Evolutionary conservation across 2,329 filamentous ascomycete species (phyloP).

Genomic region (Lachnellula subtilissima): DNA sequence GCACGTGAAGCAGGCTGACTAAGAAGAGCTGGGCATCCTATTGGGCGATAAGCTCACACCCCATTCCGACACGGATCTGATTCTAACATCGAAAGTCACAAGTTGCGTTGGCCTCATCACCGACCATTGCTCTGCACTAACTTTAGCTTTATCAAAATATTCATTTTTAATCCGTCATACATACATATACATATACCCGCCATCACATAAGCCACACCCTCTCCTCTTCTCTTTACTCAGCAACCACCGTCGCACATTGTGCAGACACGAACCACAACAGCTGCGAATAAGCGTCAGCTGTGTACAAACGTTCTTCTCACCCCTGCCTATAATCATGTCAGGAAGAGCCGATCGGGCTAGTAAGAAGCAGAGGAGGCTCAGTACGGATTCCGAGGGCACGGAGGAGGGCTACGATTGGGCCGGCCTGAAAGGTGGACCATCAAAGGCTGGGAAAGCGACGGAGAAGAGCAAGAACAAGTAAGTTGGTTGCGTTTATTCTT

Average conservation of each 20-base stretch:
- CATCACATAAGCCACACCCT: neutral
- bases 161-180: no score
- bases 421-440: conserved; percentile 5
- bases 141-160: no score
- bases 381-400: conserved; percentile 29
- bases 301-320: neutral
- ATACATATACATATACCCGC: no score
- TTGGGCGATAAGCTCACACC: no score
- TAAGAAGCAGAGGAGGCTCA: conserved; percentile 26
- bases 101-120: no score
- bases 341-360: conserved; percentile 22
- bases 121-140: no score
- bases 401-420: conserved; percentile 24
- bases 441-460: conserved; percentile 8
- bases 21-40: no score
- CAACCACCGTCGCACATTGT: neutral
- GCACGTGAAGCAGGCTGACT: no score
- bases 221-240: neutral
- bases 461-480: conserved; percentile 2
- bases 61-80: no score
- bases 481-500: neutral
- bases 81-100: no score
- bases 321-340: conserved; percentile 17
- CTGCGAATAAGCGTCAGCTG: conserved; percentile 7
- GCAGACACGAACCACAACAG: neutral